These are phyloP conservation scores for Globisporangium sylvaticum DNA, from an alignment of 352 stramenopile species.

Conservation along the genomic window DNA sequence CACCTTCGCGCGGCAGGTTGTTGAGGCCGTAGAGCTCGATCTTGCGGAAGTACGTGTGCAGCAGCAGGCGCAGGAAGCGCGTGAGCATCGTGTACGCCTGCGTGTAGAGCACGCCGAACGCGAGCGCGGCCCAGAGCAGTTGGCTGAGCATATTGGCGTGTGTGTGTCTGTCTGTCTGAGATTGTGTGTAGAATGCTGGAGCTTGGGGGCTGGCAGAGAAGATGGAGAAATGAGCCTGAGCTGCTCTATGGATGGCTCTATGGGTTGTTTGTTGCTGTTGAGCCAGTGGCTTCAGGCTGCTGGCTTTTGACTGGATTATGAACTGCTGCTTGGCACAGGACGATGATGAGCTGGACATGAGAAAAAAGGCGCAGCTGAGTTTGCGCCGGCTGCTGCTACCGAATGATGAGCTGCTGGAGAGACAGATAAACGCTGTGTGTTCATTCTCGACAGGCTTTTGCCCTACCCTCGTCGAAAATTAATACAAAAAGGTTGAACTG, in stretches of 20 bases:
- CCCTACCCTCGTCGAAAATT: background rate
- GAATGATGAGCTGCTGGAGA: background rate
- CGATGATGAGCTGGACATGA: background rate
- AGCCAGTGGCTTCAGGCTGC: background rate
- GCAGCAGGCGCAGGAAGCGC: conserved; percentile 60
- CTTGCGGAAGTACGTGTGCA: conserved; percentile 79
- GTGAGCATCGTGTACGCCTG: conserved; percentile 59
- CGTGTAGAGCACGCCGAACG: conserved; percentile 40
- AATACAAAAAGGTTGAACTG: background rate
- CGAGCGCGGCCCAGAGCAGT: conserved; percentile 42
- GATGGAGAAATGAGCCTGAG: background rate
- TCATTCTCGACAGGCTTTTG: background rate
- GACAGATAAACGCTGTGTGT: background rate
- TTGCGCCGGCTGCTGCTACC: background rate
- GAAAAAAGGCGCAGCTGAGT: conserved; percentile 6
- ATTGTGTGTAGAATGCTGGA: background rate
- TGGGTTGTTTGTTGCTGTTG: no score
- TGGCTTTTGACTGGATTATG: background rate
- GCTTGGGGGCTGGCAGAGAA: conserved; percentile 8
- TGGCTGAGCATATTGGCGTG: conserved; percentile 15
- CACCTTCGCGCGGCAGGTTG: conserved; percentile 70
- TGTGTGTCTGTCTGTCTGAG: background rate
- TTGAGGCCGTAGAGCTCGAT: conserved; percentile 77
- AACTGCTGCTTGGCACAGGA: background rate
- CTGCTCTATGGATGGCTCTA: background rate